Percentiles rank a stretch among this genome's conserved stretches.
Evolutionary conservation across 345 rosid genomes (phyloP).

Genomic region (Hibiscus syriacus): DNA sequence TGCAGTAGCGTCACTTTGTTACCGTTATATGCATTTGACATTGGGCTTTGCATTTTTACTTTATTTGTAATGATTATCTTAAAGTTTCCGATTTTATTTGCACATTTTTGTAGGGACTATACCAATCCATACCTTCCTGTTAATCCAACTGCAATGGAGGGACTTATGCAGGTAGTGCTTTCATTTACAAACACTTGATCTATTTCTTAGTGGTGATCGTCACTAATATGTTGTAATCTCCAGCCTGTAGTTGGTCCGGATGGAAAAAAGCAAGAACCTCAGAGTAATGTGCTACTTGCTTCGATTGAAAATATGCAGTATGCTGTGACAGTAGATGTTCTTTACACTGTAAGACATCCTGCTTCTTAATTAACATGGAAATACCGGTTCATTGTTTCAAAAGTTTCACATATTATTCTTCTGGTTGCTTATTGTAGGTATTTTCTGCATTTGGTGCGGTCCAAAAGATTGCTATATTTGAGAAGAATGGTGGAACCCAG

Average conservation of each 20-base stretch:
- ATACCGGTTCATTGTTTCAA: not conserved
- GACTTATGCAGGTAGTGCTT: slow-evolving; percentile 57
- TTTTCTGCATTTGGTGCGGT: slow-evolving; percentile 87
- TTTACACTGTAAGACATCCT: slow-evolving; percentile 57
- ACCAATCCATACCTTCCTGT: slow-evolving; percentile 98
- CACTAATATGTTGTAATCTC: slow-evolving; percentile 15
- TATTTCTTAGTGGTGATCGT: not conserved
- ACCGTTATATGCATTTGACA: not conserved
- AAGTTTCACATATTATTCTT: not conserved
- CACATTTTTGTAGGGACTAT: slow-evolving; percentile 65
- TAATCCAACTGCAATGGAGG: slow-evolving; percentile 91
- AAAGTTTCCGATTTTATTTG: slow-evolving; percentile 13
- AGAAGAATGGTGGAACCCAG: slow-evolving; percentile 94
- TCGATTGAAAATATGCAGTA: slow-evolving; percentile 97
- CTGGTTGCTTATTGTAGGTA: slow-evolving; percentile 39
- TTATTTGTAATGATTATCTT: slow-evolving; percentile 11
- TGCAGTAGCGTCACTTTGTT: not conserved
- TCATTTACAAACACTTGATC: slow-evolving; percentile 5
- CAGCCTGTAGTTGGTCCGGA: slow-evolving; percentile 84
- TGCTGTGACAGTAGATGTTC: slow-evolving; percentile 90
- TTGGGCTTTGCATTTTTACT: not conserved
- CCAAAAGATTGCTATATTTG: slow-evolving; percentile 97
- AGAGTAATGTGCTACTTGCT: slow-evolving; percentile 95
- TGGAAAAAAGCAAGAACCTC: slow-evolving; percentile 80
- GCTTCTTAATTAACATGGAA: not conserved